Evolutionary conservation across 1,284 basidiomycete genomes (phyloP).

Genomic region (Malassezia nana): DNA sequence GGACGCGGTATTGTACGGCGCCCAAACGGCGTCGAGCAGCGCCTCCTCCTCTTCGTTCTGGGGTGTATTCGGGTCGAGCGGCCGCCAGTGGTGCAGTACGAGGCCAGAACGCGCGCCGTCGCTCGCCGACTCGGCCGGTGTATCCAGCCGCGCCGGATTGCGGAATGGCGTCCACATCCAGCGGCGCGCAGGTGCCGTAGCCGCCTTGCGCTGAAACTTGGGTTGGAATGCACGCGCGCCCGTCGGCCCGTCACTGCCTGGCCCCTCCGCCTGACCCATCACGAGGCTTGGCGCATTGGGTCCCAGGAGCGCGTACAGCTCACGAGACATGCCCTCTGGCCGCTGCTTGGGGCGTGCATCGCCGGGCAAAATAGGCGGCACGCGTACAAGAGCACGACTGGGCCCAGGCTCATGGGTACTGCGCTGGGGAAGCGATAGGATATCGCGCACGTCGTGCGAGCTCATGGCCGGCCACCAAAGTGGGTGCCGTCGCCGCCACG

Average conservation of each 20-base stretch:
- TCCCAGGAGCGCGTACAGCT: conserved; percentile 86
- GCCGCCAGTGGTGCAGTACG: conserved; percentile 37
- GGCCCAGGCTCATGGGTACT: conserved; percentile 2
- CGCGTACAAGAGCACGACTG: conserved; percentile 5
- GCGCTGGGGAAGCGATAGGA: conserved; percentile 31
- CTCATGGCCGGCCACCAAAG: conserved; percentile 20
- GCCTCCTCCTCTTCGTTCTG: conserved; percentile 15
- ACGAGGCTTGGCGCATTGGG: conserved; percentile 70
- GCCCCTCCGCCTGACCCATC: conserved; percentile 23
- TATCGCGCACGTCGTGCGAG: conserved; percentile 42
- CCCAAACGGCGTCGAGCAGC: conserved; percentile 55
- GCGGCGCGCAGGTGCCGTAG: conserved; percentile 47
- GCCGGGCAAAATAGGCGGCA: conserved; percentile 3
- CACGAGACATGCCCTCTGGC: conserved; percentile 67
- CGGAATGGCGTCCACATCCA: conserved; percentile 39
- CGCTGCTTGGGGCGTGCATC: conserved; percentile 10
- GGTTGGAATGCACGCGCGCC: conserved; percentile 56
- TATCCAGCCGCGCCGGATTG: conserved; percentile 37
- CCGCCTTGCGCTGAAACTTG: conserved; percentile 72
- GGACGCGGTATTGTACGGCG: conserved; percentile 66
- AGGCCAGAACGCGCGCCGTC: conserved; percentile 21
- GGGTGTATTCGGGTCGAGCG: neutral
- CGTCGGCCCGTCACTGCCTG: conserved; percentile 5
- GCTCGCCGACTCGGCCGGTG: conserved; percentile 15
- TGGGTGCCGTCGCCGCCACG: neutral